Percentiles rank a stretch among this genome's conserved stretches.
Conservation (phyloP, 2,329 filamentous ascomycete genomes). For the Aspergillus sp. region DNA sequence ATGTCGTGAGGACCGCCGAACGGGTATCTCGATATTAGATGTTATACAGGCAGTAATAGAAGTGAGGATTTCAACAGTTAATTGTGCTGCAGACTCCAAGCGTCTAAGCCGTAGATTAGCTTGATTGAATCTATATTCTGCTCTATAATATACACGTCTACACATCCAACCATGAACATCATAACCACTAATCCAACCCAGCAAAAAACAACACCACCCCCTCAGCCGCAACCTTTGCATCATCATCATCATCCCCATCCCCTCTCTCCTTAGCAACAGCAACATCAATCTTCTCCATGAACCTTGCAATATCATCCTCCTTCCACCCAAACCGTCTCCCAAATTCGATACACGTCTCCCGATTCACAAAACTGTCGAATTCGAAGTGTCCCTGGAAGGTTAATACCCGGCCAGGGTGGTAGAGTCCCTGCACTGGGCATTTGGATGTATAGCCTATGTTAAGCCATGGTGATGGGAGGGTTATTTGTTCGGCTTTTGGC, state of each 20-base stretch:
- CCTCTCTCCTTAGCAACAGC: constrained; percentile 8
- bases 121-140: too few relatives aligned
- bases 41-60: too few relatives aligned
- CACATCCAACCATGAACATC: not conserved
- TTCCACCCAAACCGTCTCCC: constrained; percentile 17
- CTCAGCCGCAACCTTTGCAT: constrained; percentile 27
- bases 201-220: constrained; percentile 26
- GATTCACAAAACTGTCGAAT: constrained; percentile 21
- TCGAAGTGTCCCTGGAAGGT: constrained; percentile 29
- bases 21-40: too few relatives aligned
- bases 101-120: too few relatives aligned
- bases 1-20: too few relatives aligned
- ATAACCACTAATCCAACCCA: constrained; percentile 1
- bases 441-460: constrained; percentile 21
- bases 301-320: constrained; percentile 6
- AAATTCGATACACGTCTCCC: constrained; percentile 19
- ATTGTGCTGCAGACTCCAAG: too few relatives aligned
- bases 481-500: not conserved
- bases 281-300: constrained; percentile 15
- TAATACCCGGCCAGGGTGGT: constrained; percentile 21
- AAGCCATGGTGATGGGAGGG: constrained; percentile 21
- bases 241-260: constrained; percentile 24
- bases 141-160: too few relatives aligned
- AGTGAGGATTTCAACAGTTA: too few relatives aligned
- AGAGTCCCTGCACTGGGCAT: constrained; percentile 26